phyloP scores from a whole-genome alignment of 306 rosid genomes.

The Castanospermum australe region DNA sequence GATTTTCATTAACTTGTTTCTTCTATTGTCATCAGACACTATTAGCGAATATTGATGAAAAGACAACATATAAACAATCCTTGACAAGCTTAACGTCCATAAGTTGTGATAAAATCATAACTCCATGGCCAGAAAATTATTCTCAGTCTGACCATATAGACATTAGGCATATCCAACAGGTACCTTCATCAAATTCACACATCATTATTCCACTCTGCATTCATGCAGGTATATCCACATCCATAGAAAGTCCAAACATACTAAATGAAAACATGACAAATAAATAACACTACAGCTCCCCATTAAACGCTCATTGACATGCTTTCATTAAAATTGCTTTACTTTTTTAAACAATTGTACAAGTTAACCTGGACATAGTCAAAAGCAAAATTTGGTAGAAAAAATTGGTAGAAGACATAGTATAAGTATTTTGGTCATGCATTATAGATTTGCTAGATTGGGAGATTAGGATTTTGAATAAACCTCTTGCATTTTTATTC shows the following conservation, averaged over 20 bases:
- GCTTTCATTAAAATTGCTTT: background rate
- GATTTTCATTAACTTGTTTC: background rate
- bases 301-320: background rate
- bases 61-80: background rate
- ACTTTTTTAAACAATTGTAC: background rate
- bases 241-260: background rate
- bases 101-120: slow-evolving; percentile 1
- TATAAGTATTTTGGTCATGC: background rate
- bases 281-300: background rate
- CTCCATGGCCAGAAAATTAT: background rate
- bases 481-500: background rate
- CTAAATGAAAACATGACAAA: background rate
- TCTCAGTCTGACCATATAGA: background rate
- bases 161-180: background rate
- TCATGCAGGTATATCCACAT: background rate
- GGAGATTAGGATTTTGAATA: slow-evolving; percentile 1
- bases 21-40: slow-evolving; percentile 3
- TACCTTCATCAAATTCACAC: background rate
- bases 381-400: background rate
- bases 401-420: background rate
- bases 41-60: slow-evolving; percentile 1
- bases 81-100: background rate
- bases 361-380: background rate
- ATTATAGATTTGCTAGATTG: background rate
- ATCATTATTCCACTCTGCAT: background rate